phyloP scores from a whole-genome alignment of 2,329 filamentous ascomycete species.

The Pseudogymnoascus sp. region DNA sequence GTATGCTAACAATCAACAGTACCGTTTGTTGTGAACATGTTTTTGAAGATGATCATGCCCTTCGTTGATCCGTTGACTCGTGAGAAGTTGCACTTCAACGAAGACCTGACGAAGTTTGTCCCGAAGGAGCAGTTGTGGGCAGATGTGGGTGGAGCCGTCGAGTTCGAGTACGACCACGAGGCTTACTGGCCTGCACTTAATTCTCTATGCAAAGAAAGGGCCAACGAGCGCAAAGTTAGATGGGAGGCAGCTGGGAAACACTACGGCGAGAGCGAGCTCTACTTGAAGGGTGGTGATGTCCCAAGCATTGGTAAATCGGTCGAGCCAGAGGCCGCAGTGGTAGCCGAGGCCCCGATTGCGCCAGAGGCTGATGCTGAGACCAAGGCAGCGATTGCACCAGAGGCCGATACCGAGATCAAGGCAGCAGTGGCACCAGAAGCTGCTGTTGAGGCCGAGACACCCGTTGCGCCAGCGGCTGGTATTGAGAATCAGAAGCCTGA shows the following conservation, averaged over 20 bases:
- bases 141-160: conserved; percentile 63
- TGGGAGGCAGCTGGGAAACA: conserved; percentile 76
- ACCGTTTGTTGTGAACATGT: conserved; percentile 83
- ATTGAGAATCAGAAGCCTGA: conserved; percentile 9
- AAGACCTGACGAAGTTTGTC: conserved; percentile 76
- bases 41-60: conserved; percentile 92
- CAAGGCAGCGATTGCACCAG: not conserved
- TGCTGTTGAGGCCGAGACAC: not conserved
- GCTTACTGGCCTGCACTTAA: conserved; percentile 84
- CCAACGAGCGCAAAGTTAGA: conserved; percentile 53
- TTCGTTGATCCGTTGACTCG: conserved; percentile 94
- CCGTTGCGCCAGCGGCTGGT: conserved; percentile 1
- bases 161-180: conserved; percentile 86
- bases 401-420: not conserved
- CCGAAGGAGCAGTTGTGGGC: conserved; percentile 76
- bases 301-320: conserved; percentile 18
- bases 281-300: conserved; percentile 58
- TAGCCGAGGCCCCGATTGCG: not conserved
- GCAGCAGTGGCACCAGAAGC: not conserved
- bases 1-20: conserved; percentile 43
- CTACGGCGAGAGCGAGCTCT: conserved; percentile 81
- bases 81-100: conserved; percentile 96
- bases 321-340: not conserved
- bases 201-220: conserved; percentile 59
- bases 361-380: not conserved